Evolutionary conservation across 768 basidiomycete species (phyloP), one percentile per base, ranked within the genome.

Genomic region (Pleurotus sapidus): DNA sequence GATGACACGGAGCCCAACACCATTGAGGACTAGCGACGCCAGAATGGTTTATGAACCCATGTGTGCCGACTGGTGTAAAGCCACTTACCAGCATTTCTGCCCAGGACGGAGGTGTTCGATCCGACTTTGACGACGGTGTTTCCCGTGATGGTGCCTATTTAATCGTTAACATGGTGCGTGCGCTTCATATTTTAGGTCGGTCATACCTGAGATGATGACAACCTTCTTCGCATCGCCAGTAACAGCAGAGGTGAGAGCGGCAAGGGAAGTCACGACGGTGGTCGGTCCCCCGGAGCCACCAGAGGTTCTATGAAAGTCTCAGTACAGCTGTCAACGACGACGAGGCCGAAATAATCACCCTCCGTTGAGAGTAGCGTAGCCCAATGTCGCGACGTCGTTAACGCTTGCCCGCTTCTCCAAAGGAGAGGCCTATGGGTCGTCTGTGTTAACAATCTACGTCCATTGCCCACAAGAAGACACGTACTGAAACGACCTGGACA

Each of bases 1-100:
- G 49, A 77, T 58, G 34, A 79, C 77, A 46, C 78, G 77, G 30
- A 80, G 69, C 1, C 79, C 79, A 59, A 80, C 70, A 46, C 78
- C 78, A 43, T 67, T 66, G 51, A 80, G 76, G 20, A 74, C 77
- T 79, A n/a, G n/a, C n/a, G 11, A 11, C 30, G 30, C 30, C 30
- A 11, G 30, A 11, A 34, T 34, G 3, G 3, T 9, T 34, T 34
- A 34, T 3, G 30, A 11, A n/a, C 8, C 30, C 11, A 34, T 11
- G 3, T 34, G 30, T 9, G 11, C 8, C 9, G 30, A 34, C 30
- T 11, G 30, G 30, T 9, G 30, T 2, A 34, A 9, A 11, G 40
- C n/a, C 8, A 59, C 73, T 47, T 60, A 77, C 77, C 60, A 14
- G 77, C 78, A 15, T 56, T 46, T 48, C 68, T 67, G 27, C 78